phyloP scores from a whole-genome alignment of 2,329 filamentous ascomycete genomes.

The Diplodia corticola region DNA sequence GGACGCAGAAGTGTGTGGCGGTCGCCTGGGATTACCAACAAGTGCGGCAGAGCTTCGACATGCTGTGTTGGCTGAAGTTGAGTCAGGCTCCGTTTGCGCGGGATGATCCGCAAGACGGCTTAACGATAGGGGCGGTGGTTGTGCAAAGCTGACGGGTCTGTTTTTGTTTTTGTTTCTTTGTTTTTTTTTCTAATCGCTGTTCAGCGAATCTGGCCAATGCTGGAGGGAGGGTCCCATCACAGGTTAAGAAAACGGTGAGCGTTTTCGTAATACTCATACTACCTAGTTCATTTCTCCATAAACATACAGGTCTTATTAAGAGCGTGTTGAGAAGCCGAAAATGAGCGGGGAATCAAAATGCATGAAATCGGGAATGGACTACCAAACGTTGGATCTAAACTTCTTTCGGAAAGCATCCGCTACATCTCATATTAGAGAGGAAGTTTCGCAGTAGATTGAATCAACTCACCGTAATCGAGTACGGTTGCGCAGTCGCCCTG shows the following conservation, averaged over 20 bases:
- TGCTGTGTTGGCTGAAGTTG: constrained; percentile 10
- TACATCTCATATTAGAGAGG: background rate
- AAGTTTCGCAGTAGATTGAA: no score
- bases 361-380: background rate
- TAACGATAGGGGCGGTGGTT: constrained; percentile 2
- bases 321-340: background rate
- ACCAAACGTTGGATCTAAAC: background rate
- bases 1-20: constrained; percentile 11
- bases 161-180: background rate
- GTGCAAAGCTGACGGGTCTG: background rate
- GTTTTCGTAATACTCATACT: no score
- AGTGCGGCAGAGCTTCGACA: constrained; percentile 15
- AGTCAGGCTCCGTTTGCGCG: background rate
- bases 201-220: background rate
- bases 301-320: background rate
- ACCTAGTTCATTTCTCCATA: background rate
- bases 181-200: no score
- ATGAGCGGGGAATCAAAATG: background rate
- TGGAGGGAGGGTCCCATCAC: no score
- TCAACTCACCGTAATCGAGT: background rate
- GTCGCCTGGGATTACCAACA: constrained; percentile 18
- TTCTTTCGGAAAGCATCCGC: background rate
- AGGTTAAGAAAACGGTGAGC: background rate
- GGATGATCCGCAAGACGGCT: constrained; percentile 3
- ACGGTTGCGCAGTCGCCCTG: constrained; percentile 32